Conservation (phyloP, 2,329 filamentous ascomycete species). For the Diaporthe sp. region DNA sequence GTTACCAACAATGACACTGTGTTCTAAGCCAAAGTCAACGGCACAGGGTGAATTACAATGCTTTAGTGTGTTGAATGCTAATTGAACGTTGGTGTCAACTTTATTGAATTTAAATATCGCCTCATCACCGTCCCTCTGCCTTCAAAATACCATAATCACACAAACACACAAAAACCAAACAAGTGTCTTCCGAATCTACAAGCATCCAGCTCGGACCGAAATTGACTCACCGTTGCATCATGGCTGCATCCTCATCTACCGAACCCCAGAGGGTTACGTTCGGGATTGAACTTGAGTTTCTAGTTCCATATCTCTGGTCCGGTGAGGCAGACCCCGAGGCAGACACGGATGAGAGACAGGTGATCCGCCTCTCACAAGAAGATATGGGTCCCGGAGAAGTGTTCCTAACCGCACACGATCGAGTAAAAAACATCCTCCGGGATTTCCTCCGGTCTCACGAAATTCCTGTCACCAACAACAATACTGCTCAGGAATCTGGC, state of each 20-base stretch:
- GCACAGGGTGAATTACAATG: no score
- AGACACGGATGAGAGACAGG: neutral
- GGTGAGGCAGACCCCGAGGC: neutral
- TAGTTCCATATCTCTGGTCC: neutral
- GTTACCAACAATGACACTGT: neutral
- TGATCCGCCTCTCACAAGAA: neutral
- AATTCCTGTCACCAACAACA: neutral
- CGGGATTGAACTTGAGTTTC: neutral
- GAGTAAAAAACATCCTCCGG: neutral
- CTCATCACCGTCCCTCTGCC: neutral
- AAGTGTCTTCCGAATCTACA: neutral
- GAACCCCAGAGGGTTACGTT: neutral
- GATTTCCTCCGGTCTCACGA: neutral
- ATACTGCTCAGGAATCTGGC: neutral
- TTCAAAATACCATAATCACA: accelerated
- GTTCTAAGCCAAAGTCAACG: neutral
- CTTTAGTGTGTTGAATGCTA: neutral
- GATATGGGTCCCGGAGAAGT: neutral
- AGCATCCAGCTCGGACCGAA: neutral
- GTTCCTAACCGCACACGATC: neutral
- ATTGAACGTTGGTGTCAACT: neutral
- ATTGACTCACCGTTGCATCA: neutral
- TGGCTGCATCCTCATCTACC: neutral
- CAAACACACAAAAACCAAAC: neutral
- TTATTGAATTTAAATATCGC: neutral